Percentiles rank a stretch among this genome's conserved stretches.
phyloP scores from a whole-genome alignment of 2,329 filamentous ascomycete species.

The Neurospora crassa region DNA sequence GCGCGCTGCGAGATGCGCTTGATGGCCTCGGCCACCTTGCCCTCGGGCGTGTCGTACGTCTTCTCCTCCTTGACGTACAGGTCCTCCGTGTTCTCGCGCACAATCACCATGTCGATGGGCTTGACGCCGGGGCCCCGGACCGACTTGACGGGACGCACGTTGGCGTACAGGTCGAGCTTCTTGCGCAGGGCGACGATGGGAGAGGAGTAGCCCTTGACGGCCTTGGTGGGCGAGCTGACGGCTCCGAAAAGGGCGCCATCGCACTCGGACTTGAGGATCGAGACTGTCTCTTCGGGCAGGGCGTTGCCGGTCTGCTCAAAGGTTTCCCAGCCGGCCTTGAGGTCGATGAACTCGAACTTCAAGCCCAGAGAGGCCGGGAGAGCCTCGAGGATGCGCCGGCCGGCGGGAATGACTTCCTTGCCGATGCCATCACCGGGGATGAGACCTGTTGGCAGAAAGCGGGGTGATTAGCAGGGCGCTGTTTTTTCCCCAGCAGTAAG shows the following conservation, averaged over 20 bases:
- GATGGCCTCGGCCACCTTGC: slow-evolving; percentile 91
- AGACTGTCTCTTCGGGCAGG: slow-evolving; percentile 82
- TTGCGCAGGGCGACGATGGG: slow-evolving; percentile 97
- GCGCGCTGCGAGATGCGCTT: slow-evolving; percentile 91
- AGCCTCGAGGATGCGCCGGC: slow-evolving; percentile 83
- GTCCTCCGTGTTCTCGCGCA: slow-evolving; percentile 98
- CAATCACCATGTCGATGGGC: slow-evolving; percentile 93
- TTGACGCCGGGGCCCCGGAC: slow-evolving; percentile 47
- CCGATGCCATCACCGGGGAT: slow-evolving; percentile 98
- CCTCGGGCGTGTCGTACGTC: slow-evolving; percentile 63
- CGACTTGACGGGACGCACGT: slow-evolving; percentile 91
- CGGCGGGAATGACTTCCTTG: slow-evolving; percentile 94
- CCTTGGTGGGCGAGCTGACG: slow-evolving; percentile 81
- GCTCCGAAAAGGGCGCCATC: slow-evolving; percentile 95
- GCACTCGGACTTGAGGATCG: slow-evolving; percentile 81
- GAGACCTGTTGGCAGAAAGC: slow-evolving; percentile 50
- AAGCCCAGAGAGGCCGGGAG: slow-evolving; percentile 84
- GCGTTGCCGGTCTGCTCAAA: slow-evolving; percentile 86
- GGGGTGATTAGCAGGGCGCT: not conserved
- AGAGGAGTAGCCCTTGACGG: slow-evolving; percentile 90
- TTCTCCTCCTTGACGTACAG: slow-evolving; percentile 96
- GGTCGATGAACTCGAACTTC: slow-evolving; percentile 88
- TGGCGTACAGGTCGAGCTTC: slow-evolving; percentile 89
- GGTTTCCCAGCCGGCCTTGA: slow-evolving; percentile 85
- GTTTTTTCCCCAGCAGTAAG: not conserved